phyloP scores from a whole-genome alignment of 108 stramenopile species.

The Cyclostephanos invisitatus region DNA sequence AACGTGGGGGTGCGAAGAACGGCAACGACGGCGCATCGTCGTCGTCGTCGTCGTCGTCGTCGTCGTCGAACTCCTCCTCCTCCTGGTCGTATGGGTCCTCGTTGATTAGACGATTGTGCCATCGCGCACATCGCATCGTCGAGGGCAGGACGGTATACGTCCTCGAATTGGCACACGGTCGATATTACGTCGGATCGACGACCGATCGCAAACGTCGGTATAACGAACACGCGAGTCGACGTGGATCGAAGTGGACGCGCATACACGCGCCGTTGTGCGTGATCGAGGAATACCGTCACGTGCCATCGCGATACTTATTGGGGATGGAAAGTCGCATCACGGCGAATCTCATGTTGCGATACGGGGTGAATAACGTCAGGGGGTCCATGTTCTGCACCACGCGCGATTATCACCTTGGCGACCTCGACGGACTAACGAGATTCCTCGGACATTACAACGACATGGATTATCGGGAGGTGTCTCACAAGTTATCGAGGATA shows the following conservation, averaged over 20 bases:
- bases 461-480: slow-evolving; percentile 52
- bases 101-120: too few species aligned
- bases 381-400: slow-evolving; percentile 58
- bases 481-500: slow-evolving; percentile 15
- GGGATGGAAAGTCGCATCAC: slow-evolving; percentile 67
- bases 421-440: slow-evolving; percentile 51
- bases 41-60: too few species aligned
- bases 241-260: slow-evolving; percentile 66
- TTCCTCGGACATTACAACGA: slow-evolving; percentile 77
- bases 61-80: too few species aligned
- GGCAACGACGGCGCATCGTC: too few species aligned
- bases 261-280: slow-evolving; percentile 52
- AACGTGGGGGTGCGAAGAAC: too few species aligned
- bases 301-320: slow-evolving; percentile 49
- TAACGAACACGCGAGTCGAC: slow-evolving; percentile 47
- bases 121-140: neutral
- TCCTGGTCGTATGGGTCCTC: too few species aligned
- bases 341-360: slow-evolving; percentile 58
- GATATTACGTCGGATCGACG: slow-evolving; percentile 75
- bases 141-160: slow-evolving; percentile 62
- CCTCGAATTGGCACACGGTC: slow-evolving; percentile 59
- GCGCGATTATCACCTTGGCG: slow-evolving; percentile 48
- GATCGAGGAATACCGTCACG: slow-evolving; percentile 46
- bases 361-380: slow-evolving; percentile 66
- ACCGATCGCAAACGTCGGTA: slow-evolving; percentile 50